A percentile compares a stretch with the other conserved stretches of the same genome.
Conservation (phyloP, 106 monocot species). For the Hemerocallis citrina region DNA sequence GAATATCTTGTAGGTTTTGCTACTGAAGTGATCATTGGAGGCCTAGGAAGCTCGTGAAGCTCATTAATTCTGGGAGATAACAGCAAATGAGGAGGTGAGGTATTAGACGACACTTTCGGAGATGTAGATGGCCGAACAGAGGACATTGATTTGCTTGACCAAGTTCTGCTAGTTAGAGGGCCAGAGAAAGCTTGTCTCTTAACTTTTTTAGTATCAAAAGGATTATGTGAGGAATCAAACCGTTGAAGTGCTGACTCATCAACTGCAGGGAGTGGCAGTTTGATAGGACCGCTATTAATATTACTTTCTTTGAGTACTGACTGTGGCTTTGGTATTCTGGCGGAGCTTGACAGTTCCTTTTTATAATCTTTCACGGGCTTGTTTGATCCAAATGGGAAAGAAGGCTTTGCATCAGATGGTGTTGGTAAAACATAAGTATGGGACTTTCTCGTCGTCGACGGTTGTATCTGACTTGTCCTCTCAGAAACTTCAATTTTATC, state of each 20-base stretch:
- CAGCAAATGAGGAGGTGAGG: conserved; percentile 38
- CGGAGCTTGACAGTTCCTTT: conserved; percentile 23
- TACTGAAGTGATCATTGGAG: conserved; percentile 38
- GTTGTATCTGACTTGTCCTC: conserved; percentile 30
- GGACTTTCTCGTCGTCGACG: conserved; percentile 49
- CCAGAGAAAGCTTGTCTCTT: conserved; percentile 58
- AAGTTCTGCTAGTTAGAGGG: conserved; percentile 37
- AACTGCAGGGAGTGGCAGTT: conserved; percentile 23
- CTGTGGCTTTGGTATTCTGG: conserved; percentile 19
- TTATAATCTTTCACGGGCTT: conserved; percentile 19
- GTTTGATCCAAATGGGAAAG: conserved; percentile 43
- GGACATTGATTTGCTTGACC: conserved; percentile 26
- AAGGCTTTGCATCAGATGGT: conserved; percentile 56
- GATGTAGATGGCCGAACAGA: conserved; percentile 19
- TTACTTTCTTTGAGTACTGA: conserved; percentile 54
- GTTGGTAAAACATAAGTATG: conserved; percentile 71
- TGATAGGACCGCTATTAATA: conserved; percentile 26
- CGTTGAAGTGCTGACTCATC: conserved; percentile 16
- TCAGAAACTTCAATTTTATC: conserved; percentile 54
- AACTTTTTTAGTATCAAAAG: conserved; percentile 39
- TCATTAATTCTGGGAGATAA: conserved; percentile 54
- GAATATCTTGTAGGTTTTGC: conserved; percentile 10
- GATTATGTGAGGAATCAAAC: conserved; percentile 7
- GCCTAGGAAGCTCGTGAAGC: conserved; percentile 89
- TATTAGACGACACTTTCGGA: conserved; percentile 29